phyloP scores from a whole-genome alignment of 177 flowering plant species.

The Vitis hybrid region DNA sequence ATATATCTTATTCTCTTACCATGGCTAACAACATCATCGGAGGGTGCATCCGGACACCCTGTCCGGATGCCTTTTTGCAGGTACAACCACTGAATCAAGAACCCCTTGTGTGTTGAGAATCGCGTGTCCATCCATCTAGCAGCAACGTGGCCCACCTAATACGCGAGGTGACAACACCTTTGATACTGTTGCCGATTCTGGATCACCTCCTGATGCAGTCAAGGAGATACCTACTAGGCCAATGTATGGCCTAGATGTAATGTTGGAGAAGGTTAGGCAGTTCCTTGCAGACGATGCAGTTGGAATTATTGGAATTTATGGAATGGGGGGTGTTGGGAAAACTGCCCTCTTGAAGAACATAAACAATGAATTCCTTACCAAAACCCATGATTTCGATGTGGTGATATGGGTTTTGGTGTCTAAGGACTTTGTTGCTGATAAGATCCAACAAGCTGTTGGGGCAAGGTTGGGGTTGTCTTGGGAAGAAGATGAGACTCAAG shows the following conservation, averaged over 20 bases:
- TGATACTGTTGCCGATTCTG: slow-evolving; percentile 11
- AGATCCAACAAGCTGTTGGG: slow-evolving; percentile 23
- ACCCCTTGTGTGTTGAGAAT: too few relatives aligned
- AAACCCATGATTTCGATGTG: slow-evolving; percentile 20
- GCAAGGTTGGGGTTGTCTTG: slow-evolving; percentile 31
- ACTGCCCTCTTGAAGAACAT: slow-evolving; percentile 30
- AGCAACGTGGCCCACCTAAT: too few relatives aligned
- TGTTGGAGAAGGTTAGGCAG: slow-evolving; percentile 19
- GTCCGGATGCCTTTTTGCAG: too few relatives aligned
- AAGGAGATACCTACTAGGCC: slow-evolving; percentile 23
- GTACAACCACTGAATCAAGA: too few relatives aligned
- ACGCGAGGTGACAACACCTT: not conserved
- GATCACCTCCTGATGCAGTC: slow-evolving; percentile 15
- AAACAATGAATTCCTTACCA: slow-evolving; percentile 25
- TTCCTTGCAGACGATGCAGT: slow-evolving; percentile 26
- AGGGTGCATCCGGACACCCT: too few relatives aligned
- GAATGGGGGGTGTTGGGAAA: slow-evolving; percentile 42
- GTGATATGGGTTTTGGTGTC: slow-evolving; percentile 36
- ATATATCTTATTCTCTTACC: too few relatives aligned
- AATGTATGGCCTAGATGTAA: slow-evolving; percentile 18
- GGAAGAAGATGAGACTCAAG: slow-evolving; percentile 23
- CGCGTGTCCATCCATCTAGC: too few relatives aligned
- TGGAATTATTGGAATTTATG: slow-evolving; percentile 32
- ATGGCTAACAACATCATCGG: too few relatives aligned
- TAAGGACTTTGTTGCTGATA: slow-evolving; percentile 17